Percentiles rank a stretch among this genome's conserved stretches.
Conservation (phyloP, 2,329 filamentous ascomycete species). For the Atkinsonella hypoxylon region DNA sequence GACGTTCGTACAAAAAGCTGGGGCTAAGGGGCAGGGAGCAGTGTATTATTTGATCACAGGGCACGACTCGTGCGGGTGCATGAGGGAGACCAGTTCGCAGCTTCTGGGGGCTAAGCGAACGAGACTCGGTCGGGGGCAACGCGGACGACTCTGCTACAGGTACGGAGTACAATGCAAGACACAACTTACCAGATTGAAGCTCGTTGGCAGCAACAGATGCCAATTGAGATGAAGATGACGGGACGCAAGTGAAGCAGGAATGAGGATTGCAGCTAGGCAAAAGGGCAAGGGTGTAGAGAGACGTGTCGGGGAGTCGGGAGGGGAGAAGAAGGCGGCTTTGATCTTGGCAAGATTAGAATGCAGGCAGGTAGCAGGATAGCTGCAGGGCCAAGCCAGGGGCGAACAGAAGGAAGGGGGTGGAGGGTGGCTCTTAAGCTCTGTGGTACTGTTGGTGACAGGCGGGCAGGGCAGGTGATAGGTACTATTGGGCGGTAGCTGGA, state of each 20-base stretch:
- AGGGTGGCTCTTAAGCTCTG: too few species aligned
- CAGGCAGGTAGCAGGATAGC: background rate
- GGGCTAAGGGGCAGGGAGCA: background rate
- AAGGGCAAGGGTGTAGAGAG: background rate
- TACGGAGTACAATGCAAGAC: background rate
- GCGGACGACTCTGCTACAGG: background rate
- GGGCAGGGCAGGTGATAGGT: too few species aligned
- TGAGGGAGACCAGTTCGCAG: conserved; percentile 1
- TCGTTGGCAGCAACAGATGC: background rate
- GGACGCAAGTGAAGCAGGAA: background rate
- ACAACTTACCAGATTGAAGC: background rate
- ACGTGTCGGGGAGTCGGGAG: background rate
- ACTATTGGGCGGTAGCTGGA: too few species aligned
- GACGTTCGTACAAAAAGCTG: background rate
- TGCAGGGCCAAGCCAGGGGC: too few species aligned
- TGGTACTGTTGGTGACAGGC: too few species aligned
- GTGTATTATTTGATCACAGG: conserved; percentile 2
- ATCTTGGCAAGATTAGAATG: background rate
- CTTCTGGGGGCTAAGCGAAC: conserved; percentile 1
- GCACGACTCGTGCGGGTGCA: conserved; percentile 8
- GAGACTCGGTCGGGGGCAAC: background rate
- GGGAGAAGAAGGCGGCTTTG: background rate
- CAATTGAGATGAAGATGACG: conserved; percentile 1
- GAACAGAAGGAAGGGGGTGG: too few species aligned
- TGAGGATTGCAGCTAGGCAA: background rate